These are phyloP conservation scores for Cercospora sp. DNA, from an alignment of 2,329 filamentous ascomycete species.

Conservation along the genomic window DNA sequence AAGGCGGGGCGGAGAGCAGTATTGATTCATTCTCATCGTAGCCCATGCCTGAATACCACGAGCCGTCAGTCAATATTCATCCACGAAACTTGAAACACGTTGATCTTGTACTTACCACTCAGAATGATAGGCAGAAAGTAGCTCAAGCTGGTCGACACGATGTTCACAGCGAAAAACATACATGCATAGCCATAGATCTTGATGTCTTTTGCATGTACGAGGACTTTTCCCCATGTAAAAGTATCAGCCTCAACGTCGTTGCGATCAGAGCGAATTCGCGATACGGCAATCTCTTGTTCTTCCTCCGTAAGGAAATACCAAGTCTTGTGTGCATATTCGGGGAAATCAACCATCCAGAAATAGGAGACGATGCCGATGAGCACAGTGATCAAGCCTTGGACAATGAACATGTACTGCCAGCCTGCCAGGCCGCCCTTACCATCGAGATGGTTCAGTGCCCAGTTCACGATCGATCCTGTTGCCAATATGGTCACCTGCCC, in stretches of 20 bases:
- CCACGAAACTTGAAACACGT: neutral
- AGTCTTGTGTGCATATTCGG: constrained; percentile 59
- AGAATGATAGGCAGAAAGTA: constrained; percentile 61
- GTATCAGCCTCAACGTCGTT: constrained; percentile 59
- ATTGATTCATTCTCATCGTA: constrained; percentile 51
- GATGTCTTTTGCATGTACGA: constrained; percentile 57
- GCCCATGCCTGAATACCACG: constrained; percentile 39
- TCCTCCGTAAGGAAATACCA: constrained; percentile 58
- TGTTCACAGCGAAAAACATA: constrained; percentile 66
- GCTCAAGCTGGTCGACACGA: constrained; percentile 64
- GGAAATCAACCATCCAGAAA: constrained; percentile 72
- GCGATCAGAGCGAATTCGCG: constrained; percentile 61
- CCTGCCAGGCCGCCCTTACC: constrained; percentile 58
- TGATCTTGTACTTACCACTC: neutral
- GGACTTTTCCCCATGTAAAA: constrained; percentile 57
- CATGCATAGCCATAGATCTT: constrained; percentile 66
- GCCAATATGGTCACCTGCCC: constrained; percentile 66
- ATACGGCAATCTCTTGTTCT: constrained; percentile 58
- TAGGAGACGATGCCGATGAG: constrained; percentile 62
- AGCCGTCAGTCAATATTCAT: neutral
- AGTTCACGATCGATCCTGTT: constrained; percentile 67
- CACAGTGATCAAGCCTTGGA: constrained; percentile 62
- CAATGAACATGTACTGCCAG: constrained; percentile 70
- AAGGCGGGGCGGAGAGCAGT: constrained; percentile 64
- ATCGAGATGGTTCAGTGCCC: constrained; percentile 64